Evolutionary conservation across 495 filamentous ascomycete genomes (phyloP).

Genomic region (Stereocaulon alpinum): DNA sequence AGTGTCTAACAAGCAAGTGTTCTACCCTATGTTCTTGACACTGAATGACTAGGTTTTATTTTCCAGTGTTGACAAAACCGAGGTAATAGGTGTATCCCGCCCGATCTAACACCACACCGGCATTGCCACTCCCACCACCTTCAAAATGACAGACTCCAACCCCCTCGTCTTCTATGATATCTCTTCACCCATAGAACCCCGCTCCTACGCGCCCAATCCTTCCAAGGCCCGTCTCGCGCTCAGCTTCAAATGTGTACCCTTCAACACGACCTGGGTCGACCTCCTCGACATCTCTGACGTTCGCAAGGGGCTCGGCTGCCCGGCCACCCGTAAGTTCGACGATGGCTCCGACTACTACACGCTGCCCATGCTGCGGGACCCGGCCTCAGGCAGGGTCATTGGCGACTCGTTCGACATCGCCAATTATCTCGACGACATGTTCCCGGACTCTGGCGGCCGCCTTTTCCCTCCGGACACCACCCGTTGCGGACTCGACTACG

Average conservation of each 20-base stretch:
- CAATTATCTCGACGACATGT: conserved; percentile 42
- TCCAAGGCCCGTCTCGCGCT: conserved; percentile 49
- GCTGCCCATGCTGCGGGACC: conserved; percentile 46
- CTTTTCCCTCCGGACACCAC: conserved; percentile 24
- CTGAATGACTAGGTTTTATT: too few relatives aligned
- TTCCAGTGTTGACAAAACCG: too few relatives aligned
- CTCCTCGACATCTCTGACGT: conserved; percentile 39
- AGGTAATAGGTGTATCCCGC: too few relatives aligned
- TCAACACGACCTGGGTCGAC: conserved; percentile 42
- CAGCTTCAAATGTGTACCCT: conserved; percentile 47
- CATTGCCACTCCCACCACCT: not conserved
- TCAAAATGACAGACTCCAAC: not conserved
- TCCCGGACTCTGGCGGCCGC: conserved; percentile 26
- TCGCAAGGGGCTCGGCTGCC: conserved; percentile 35
- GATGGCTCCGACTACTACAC: conserved; percentile 50
- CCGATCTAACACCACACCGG: too few relatives aligned
- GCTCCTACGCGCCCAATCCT: conserved; percentile 43
- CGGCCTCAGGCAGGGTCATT: conserved; percentile 29
- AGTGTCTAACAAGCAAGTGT: too few relatives aligned
- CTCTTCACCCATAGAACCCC: conserved; percentile 31
- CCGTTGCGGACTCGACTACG: conserved; percentile 32
- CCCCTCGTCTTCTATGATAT: conserved; percentile 50
- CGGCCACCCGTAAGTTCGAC: conserved; percentile 41
- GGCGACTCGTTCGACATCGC: conserved; percentile 58
- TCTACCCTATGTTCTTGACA: too few relatives aligned